Conservation (phyloP, 768 basidiomycete species). For the Cubamyces sp. region DNA sequence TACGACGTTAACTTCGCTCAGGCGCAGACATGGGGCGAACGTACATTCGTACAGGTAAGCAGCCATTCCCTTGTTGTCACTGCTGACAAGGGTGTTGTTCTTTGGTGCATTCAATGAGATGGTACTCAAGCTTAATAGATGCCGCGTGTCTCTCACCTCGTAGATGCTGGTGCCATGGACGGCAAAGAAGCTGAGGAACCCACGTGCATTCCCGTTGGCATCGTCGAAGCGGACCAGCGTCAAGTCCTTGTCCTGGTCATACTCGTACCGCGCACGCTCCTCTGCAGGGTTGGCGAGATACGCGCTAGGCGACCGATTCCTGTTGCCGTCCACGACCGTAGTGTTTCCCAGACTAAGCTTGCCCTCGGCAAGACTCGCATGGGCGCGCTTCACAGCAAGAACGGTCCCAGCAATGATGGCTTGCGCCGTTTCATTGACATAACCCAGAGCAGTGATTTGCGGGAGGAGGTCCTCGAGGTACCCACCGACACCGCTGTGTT, state of each 20-base stretch:
- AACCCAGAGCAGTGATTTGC: conserved; percentile 74
- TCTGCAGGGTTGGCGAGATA: conserved; percentile 75
- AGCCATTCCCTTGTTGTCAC: conserved; percentile 88
- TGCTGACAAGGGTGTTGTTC: conserved; percentile 84
- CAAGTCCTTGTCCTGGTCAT: conserved; percentile 77
- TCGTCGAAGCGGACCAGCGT: conserved; percentile 71
- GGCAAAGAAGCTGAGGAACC: conserved; percentile 74
- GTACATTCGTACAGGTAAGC: conserved; percentile 76
- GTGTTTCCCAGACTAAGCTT: conserved; percentile 68
- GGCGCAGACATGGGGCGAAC: conserved; percentile 20
- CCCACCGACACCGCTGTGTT: conserved; percentile 78
- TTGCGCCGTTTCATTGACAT: conserved; percentile 69
- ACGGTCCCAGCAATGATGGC: conserved; percentile 76
- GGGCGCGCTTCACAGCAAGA: conserved; percentile 68
- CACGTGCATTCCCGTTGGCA: conserved; percentile 55
- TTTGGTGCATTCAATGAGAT: conserved; percentile 31
- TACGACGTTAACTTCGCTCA: background rate
- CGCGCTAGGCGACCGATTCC: conserved; percentile 75
- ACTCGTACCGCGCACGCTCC: conserved; percentile 68
- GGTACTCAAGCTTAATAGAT: background rate
- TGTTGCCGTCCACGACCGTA: conserved; percentile 68
- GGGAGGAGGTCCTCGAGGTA: conserved; percentile 81
- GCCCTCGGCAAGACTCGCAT: conserved; percentile 62
- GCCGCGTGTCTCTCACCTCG: conserved; percentile 45
- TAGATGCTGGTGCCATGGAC: conserved; percentile 86